phyloP scores from a whole-genome alignment of 1,284 basidiomycete genomes.

The Sporisorium sorghi region DNA sequence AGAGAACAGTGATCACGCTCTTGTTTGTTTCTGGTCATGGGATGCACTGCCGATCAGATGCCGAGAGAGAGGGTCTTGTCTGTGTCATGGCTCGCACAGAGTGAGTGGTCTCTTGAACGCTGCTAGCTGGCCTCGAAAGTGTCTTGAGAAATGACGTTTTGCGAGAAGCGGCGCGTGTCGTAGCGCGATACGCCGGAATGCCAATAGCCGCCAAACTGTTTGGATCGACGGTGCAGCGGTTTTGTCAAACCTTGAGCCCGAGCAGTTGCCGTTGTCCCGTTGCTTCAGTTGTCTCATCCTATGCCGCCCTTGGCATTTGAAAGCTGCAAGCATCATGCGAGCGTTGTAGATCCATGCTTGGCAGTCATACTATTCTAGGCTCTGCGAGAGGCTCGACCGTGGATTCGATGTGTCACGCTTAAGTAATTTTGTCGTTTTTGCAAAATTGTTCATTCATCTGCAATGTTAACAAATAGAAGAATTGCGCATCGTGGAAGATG shows the following conservation, averaged over 20 bases:
- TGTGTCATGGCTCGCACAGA: no score
- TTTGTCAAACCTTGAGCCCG: no score
- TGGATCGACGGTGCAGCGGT: conserved; percentile 23
- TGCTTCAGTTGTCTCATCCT: neutral
- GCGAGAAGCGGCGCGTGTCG: neutral
- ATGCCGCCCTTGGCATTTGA: conserved; percentile 3
- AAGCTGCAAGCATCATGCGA: neutral
- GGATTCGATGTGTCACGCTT: conserved; percentile 14
- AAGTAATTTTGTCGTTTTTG: neutral
- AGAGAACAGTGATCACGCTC: no score
- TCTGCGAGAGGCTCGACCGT: no score
- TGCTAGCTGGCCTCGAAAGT: no score
- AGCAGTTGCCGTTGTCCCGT: neutral
- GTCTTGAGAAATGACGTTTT: neutral
- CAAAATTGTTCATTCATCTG: neutral
- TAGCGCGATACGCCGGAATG: conserved; percentile 31
- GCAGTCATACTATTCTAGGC: neutral
- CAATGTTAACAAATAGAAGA: conserved; percentile 6
- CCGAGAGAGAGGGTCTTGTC: no score
- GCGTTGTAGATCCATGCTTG: no score
- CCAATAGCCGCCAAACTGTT: conserved; percentile 16
- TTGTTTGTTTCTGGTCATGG: no score
- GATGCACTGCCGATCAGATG: no score
- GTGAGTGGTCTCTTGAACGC: no score
- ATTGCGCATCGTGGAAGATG: conserved; percentile 30